Evolutionary conservation across 1,139 yeast genomes (phyloP).

Genomic region (Yamadazyma dushanensis): DNA sequence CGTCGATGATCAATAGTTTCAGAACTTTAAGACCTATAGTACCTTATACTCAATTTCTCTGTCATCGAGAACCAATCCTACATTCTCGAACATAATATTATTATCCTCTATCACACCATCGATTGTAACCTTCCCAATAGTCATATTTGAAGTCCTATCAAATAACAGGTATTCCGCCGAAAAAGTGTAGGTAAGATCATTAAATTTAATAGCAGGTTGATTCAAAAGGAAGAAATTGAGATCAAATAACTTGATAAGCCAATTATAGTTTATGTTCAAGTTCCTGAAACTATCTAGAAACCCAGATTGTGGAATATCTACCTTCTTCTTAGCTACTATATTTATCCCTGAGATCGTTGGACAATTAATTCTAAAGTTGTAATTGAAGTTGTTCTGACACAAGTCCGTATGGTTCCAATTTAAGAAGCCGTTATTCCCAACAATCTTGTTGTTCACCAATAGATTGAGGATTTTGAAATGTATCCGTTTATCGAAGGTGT

Average conservation of each 20-base stretch:
- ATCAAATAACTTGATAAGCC: conserved; percentile 17
- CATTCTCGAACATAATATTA: conserved; percentile 14
- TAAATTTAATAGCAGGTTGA: conserved; percentile 14
- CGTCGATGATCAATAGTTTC: too few relatives aligned
- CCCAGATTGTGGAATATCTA: background rate
- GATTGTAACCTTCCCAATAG: conserved; percentile 13
- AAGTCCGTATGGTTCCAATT: conserved; percentile 11
- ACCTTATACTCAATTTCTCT: conserved; percentile 11
- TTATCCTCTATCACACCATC: conserved; percentile 12
- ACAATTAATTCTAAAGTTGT: conserved; percentile 12
- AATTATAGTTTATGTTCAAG: conserved; percentile 10
- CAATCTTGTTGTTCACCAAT: conserved; percentile 9
- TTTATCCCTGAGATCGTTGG: conserved; percentile 16
- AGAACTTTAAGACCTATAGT: conserved; percentile 4
- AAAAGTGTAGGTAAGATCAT: conserved; percentile 11
- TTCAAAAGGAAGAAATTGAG: conserved; percentile 13
- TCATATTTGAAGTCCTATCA: conserved; percentile 2
- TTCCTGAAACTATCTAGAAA: conserved; percentile 1
- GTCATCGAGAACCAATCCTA: conserved; percentile 7
- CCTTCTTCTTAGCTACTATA: conserved; percentile 7
- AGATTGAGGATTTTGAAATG: conserved; percentile 13
- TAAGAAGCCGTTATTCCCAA: conserved; percentile 12
- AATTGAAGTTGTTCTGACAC: conserved; percentile 7
- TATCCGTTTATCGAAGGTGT: conserved; percentile 11
- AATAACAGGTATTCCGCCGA: conserved; percentile 11